Evolutionary conservation across 768 basidiomycete genomes (phyloP).

Genomic region (Tulasnella calospora): DNA sequence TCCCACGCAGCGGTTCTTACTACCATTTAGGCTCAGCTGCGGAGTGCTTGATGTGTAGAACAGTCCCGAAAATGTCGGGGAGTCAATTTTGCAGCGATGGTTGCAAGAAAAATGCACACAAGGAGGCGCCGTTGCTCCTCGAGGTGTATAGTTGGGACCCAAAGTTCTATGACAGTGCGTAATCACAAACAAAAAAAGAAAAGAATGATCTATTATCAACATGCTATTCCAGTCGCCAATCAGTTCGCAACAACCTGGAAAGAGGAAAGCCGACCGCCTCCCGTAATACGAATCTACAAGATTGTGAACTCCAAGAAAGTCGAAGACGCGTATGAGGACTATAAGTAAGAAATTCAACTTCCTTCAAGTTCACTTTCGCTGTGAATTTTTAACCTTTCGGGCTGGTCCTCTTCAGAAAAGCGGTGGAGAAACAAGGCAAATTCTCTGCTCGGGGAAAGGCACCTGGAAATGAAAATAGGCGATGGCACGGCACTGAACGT

Average conservation of each 20-base stretch:
- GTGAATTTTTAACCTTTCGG: not conserved
- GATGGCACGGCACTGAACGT: slow-evolving; percentile 71
- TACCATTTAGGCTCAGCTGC: not conserved
- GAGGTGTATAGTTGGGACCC: slow-evolving; percentile 11
- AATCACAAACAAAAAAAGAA: not conserved
- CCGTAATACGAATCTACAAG: not conserved
- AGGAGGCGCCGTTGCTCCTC: not conserved
- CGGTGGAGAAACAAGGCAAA: slow-evolving; percentile 54
- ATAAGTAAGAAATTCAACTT: not conserved
- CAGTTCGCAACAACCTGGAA: slow-evolving; percentile 3
- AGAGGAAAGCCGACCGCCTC: not conserved
- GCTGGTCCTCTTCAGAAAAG: slow-evolving; percentile 37
- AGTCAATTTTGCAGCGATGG: slow-evolving; percentile 8
- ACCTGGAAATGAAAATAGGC: slow-evolving; percentile 64
- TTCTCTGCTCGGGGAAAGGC: slow-evolving; percentile 52
- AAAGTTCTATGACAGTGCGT: slow-evolving; percentile 15
- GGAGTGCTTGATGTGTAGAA: not conserved
- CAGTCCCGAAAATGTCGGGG: not conserved
- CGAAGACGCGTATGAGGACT: slow-evolving; percentile 9
- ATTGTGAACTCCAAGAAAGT: not conserved
- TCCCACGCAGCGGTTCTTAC: not conserved
- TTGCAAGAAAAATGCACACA: not conserved
- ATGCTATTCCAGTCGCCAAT: not conserved
- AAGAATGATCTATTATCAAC: not conserved
- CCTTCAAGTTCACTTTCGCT: not conserved